Conservation (phyloP, 495 filamentous ascomycete species). For the Trichoderma orchidacearum region DNA sequence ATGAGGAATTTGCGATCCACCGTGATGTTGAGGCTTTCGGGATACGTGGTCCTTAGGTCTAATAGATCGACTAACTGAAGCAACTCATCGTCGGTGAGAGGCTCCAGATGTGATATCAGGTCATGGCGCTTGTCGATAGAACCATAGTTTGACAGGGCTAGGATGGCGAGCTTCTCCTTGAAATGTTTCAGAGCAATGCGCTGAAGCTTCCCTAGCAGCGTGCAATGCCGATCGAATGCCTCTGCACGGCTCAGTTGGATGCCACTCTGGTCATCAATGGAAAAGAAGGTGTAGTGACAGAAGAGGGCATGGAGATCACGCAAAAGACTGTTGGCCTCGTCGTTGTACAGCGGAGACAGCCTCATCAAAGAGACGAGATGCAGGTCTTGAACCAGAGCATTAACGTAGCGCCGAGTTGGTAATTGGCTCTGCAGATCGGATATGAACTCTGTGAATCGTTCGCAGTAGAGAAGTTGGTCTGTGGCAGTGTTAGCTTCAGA, state of each 20-base stretch:
- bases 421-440: slow-evolving; percentile 87
- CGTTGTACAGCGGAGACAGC: slow-evolving; percentile 64
- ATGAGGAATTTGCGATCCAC: slow-evolving; percentile 54
- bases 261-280: slow-evolving; percentile 84
- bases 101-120: slow-evolving; percentile 60
- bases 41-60: slow-evolving; percentile 70
- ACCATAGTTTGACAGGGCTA: slow-evolving; percentile 86
- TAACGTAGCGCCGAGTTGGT: slow-evolving; percentile 87
- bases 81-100: slow-evolving; percentile 61
- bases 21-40: slow-evolving; percentile 47
- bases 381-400: slow-evolving; percentile 79
- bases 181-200: slow-evolving; percentile 69
- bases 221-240: slow-evolving; percentile 68
- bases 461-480: slow-evolving; percentile 73
- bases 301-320: slow-evolving; percentile 71
- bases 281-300: slow-evolving; percentile 74
- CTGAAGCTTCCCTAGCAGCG: slow-evolving; percentile 64
- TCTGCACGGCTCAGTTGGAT: slow-evolving; percentile 55
- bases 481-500: slow-evolving; percentile 9
- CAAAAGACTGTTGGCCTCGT: slow-evolving; percentile 60
- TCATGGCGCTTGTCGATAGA: slow-evolving; percentile 70
- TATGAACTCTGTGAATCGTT: slow-evolving; percentile 82
- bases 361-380: slow-evolving; percentile 74
- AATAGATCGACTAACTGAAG: slow-evolving; percentile 52
- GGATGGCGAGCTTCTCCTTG: slow-evolving; percentile 77